Percentiles rank a stretch among this genome's conserved stretches.
These are phyloP conservation scores for Wickerhamomyces ciferrii DNA, from an alignment of 805 yeast genomes.

Conservation along the genomic window DNA sequence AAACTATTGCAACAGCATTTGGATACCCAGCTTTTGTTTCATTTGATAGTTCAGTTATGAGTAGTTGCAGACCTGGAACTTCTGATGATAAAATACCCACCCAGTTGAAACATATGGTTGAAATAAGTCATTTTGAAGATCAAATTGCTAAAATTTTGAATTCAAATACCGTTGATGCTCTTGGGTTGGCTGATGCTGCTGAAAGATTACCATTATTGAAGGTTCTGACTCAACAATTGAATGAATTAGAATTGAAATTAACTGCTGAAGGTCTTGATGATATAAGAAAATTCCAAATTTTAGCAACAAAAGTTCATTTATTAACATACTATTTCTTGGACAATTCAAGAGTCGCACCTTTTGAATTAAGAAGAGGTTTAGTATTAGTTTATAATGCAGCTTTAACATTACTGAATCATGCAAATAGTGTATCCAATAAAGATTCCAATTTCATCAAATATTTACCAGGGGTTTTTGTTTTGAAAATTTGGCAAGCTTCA, in stretches of 20 bases:
- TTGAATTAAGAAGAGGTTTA: constrained; percentile 69
- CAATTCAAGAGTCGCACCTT: constrained; percentile 27
- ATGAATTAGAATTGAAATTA: constrained; percentile 64
- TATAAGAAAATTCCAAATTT: constrained; percentile 60
- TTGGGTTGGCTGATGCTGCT: constrained; percentile 58
- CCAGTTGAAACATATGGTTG: constrained; percentile 65
- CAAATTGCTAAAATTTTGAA: constrained; percentile 76
- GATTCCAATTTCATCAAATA: constrained; percentile 65
- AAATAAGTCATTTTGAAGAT: constrained; percentile 80
- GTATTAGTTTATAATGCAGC: constrained; percentile 80
- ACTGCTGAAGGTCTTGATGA: constrained; percentile 52
- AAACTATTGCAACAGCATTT: constrained; percentile 83
- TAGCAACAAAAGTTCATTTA: constrained; percentile 76
- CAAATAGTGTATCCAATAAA: constrained; percentile 51
- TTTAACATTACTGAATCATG: constrained; percentile 61
- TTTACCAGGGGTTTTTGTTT: constrained; percentile 77
- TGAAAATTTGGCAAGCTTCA: constrained; percentile 89
- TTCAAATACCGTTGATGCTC: constrained; percentile 59
- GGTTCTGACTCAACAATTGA: constrained; percentile 65
- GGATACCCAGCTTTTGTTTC: constrained; percentile 93
- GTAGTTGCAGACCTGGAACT: constrained; percentile 41
- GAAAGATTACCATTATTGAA: constrained; percentile 74
- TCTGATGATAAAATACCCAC: constrained; percentile 22
- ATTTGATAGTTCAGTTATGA: constrained; percentile 66
- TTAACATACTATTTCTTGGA: constrained; percentile 80